These are phyloP conservation scores for Colletotrichum lupini DNA, from an alignment of 2,329 filamentous ascomycete species.

Conservation along the genomic window DNA sequence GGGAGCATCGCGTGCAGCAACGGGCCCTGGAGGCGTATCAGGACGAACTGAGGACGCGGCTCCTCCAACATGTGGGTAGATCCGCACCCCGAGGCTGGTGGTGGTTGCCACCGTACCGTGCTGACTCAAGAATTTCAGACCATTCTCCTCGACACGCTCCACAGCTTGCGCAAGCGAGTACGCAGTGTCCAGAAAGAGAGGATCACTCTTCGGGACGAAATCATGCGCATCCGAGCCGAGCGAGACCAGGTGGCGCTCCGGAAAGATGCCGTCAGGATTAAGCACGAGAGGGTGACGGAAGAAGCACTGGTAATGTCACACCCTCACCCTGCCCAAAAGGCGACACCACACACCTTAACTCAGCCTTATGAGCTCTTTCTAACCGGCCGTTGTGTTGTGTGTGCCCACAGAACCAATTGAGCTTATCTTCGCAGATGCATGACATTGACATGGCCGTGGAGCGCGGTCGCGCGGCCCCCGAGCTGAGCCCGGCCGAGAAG, in stretches of 20 bases:
- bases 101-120: slow-evolving; percentile 8
- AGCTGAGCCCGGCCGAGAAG: slow-evolving; percentile 56
- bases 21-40: slow-evolving; percentile 68
- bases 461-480: slow-evolving; percentile 59
- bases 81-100: slow-evolving; percentile 8
- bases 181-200: slow-evolving; percentile 68
- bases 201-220: slow-evolving; percentile 66
- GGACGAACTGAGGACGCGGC: slow-evolving; percentile 64
- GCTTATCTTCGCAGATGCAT: slow-evolving; percentile 69
- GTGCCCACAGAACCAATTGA: slow-evolving; percentile 54
- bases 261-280: slow-evolving; percentile 71
- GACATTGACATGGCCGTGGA: slow-evolving; percentile 70
- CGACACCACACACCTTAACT: background rate
- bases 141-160: slow-evolving; percentile 68
- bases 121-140: slow-evolving; percentile 50
- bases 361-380: slow-evolving; percentile 16
- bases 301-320: slow-evolving; percentile 58
- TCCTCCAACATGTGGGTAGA: slow-evolving; percentile 68
- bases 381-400: background rate
- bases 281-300: slow-evolving; percentile 66
- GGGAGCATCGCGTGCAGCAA: slow-evolving; percentile 66
- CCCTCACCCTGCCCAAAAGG: slow-evolving; percentile 23
- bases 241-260: slow-evolving; percentile 70
- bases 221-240: slow-evolving; percentile 68
- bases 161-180: slow-evolving; percentile 68